Conservation (phyloP, 176 grass and related monocot species). For the Cenchrus purpureus region DNA sequence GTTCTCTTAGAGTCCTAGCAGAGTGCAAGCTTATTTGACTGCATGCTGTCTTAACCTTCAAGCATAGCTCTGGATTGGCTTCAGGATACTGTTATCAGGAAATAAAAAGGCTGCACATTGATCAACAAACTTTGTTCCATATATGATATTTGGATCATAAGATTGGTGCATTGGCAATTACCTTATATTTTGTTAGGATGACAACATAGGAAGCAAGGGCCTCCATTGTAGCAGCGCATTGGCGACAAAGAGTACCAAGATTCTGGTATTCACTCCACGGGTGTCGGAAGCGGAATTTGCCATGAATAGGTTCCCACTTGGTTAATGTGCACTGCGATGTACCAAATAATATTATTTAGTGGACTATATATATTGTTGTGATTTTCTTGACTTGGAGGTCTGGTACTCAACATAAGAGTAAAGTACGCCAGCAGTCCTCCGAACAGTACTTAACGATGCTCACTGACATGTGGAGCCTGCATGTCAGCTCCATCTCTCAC, state of each 20-base stretch:
- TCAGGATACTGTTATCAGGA: constrained; percentile 39
- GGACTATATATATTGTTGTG: too few species aligned
- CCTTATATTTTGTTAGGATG: constrained; percentile 36
- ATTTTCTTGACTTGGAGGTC: too few species aligned
- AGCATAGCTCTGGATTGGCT: constrained; percentile 48
- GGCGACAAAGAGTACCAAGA: constrained; percentile 68
- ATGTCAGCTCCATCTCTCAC: too few species aligned
- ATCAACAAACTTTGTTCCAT: too few species aligned
- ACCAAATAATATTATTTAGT: too few species aligned
- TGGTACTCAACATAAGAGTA: too few species aligned
- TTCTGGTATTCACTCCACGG: constrained; percentile 87
- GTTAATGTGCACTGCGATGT: too few species aligned
- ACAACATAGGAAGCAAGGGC: constrained; percentile 61
- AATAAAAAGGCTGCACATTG: neutral
- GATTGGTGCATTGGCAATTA: too few species aligned
- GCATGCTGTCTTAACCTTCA: constrained; percentile 51
- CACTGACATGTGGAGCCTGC: too few species aligned
- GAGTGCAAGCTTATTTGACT: constrained; percentile 69
- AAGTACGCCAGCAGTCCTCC: too few species aligned
- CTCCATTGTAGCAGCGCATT: constrained; percentile 82
- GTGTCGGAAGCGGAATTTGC: constrained; percentile 72
- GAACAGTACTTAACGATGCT: too few species aligned
- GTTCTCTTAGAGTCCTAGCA: constrained; percentile 58
- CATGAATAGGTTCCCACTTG: constrained; percentile 88
- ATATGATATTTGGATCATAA: too few species aligned